These are phyloP conservation scores for Pseudogymnoascus sp. DNA, from an alignment of 2,329 filamentous ascomycete genomes.

Conservation along the genomic window DNA sequence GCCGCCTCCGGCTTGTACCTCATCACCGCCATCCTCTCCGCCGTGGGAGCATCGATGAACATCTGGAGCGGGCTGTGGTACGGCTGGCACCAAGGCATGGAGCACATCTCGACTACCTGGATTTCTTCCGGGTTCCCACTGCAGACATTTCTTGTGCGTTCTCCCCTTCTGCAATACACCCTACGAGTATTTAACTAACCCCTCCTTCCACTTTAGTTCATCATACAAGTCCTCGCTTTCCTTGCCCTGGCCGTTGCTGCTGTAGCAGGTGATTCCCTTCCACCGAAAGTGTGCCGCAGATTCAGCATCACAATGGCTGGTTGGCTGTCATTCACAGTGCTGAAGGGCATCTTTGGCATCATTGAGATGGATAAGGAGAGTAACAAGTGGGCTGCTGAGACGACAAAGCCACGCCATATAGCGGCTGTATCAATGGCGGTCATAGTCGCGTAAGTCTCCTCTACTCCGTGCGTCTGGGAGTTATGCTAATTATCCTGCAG, in stretches of 20 bases:
- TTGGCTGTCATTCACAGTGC: not conserved
- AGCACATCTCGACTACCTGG: not conserved
- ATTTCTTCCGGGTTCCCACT: not conserved
- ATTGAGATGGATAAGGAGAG: not conserved
- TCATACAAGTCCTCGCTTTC: not conserved
- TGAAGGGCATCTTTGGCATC: not conserved
- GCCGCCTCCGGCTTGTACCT: not conserved
- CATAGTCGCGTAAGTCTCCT: not conserved
- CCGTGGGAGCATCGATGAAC: not conserved
- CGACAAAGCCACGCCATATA: not conserved
- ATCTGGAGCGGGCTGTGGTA: not conserved
- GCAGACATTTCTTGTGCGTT: not conserved
- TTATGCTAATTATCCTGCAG: not conserved
- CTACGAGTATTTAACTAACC: not conserved
- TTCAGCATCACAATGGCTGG: not conserved
- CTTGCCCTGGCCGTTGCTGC: not conserved
- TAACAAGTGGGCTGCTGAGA: not conserved
- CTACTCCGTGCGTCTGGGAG: not conserved
- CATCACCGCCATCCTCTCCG: not conserved
- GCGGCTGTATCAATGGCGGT: not conserved
- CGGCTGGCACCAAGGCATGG: not conserved
- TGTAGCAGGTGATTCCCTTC: not conserved
- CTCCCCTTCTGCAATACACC: not conserved
- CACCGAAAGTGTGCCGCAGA: not conserved
- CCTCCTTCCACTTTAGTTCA: not conserved